phyloP scores from a whole-genome alignment of 495 filamentous ascomycete species.

The Hyphodiscus hymeniophilus region DNA sequence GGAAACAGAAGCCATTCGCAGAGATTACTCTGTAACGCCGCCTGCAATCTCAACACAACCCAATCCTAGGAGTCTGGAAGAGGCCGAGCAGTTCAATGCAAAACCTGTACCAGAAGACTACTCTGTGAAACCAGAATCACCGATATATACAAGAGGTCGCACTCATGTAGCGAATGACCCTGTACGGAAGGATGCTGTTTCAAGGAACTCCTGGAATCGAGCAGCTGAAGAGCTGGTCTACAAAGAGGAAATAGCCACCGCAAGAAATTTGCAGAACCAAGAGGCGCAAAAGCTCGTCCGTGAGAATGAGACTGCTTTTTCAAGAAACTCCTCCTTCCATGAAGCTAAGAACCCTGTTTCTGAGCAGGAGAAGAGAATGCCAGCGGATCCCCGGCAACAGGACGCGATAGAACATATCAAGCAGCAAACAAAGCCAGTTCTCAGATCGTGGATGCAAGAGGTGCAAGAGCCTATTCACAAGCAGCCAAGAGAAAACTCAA shows the following conservation, averaged over 20 bases:
- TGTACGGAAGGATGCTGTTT: background rate
- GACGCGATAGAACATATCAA: too few species aligned
- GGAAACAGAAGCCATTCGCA: background rate
- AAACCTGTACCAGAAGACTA: background rate
- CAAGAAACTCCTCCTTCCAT: too few species aligned
- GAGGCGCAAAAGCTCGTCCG: background rate
- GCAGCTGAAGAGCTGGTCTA: background rate
- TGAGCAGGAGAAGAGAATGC: too few species aligned
- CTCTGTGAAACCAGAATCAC: background rate
- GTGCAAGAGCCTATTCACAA: too few species aligned
- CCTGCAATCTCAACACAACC: background rate
- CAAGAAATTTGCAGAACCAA: background rate
- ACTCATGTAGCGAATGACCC: background rate
- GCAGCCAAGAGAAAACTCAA: too few species aligned
- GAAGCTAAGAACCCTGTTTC: too few species aligned
- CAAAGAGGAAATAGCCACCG: background rate
- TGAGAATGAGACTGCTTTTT: too few species aligned
- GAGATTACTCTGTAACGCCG: background rate
- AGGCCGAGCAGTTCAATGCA: background rate
- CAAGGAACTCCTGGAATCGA: background rate
- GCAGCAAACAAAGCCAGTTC: too few species aligned
- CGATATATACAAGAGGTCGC: background rate
- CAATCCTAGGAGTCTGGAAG: background rate
- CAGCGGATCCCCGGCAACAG: too few species aligned
- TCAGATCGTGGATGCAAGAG: too few species aligned